These are phyloP conservation scores for Didymella glomerata DNA, from an alignment of 2,329 filamentous ascomycete genomes.

Conservation along the genomic window DNA sequence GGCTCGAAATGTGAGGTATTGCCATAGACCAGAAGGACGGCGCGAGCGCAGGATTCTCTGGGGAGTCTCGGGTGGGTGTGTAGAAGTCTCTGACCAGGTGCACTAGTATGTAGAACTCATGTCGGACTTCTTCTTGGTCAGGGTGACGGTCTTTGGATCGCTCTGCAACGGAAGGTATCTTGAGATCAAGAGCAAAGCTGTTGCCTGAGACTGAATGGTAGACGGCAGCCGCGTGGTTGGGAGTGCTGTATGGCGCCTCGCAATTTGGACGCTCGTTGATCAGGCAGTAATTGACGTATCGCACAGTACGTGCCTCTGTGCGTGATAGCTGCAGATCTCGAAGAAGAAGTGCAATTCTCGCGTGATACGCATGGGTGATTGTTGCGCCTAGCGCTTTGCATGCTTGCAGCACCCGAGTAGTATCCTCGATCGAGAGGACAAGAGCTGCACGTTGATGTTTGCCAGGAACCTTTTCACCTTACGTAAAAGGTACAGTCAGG, in stretches of 20 bases:
- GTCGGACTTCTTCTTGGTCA: not conserved
- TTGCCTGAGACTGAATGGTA: slow-evolving; percentile 28
- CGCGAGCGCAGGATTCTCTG: not conserved
- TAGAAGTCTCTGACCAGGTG: not conserved
- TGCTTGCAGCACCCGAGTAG: slow-evolving; percentile 14
- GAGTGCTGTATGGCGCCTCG: slow-evolving; percentile 8
- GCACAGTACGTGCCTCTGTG: not conserved
- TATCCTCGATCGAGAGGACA: slow-evolving; percentile 13
- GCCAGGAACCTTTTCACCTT: slow-evolving; percentile 4
- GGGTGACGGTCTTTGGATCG: not conserved
- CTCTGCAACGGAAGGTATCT: slow-evolving; percentile 6
- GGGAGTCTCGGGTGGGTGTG: not conserved
- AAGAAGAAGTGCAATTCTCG: slow-evolving; percentile 18
- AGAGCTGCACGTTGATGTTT: slow-evolving; percentile 24
- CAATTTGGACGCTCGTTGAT: slow-evolving; percentile 22
- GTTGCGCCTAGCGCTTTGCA: slow-evolving; percentile 12
- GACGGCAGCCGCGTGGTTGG: slow-evolving; percentile 21
- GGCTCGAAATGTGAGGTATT: not conserved
- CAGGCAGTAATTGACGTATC: slow-evolving; percentile 23
- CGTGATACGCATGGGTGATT: slow-evolving; percentile 22
- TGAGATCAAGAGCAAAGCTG: slow-evolving; percentile 20
- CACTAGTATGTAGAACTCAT: not conserved
- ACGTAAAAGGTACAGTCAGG: not conserved
- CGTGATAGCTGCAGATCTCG: slow-evolving; percentile 15
- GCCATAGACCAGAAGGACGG: not conserved